Evolutionary conservation across 2,329 filamentous ascomycete genomes (phyloP), one percentile per base, ranked within the genome.

Genomic region (Venturia oleaginea): DNA sequence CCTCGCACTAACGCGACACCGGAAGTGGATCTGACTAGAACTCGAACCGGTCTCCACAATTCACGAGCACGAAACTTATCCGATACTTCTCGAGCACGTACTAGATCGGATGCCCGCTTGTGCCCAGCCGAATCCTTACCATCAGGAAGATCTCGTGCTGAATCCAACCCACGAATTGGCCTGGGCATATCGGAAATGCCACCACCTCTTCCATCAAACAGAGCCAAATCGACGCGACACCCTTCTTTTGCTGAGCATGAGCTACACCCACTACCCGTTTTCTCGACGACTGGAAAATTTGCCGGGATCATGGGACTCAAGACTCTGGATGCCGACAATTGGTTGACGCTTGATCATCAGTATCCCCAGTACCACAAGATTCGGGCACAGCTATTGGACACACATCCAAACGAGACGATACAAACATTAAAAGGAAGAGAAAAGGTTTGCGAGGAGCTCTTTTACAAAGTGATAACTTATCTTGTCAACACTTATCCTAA

Each of bases 291-390:
- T 34, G 51, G 51, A 27, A 37, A 27, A 6, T 60, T 60, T 7
- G 24, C 22, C 11, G 37, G 59, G 7, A 43, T 22, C 6, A 60
- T 60, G 59, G 59, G 59, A 8, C n/a, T 24, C 59, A 60, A 60
- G 34, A 38, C 42, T 24, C 61, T 62, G 10, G 61, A 62, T 37
- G 24, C 17, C 11, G 42, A 19, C 5, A 62, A 48, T 15, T 62
- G 61, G 61, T 32, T 62, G n/a, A 46, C 43, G 5, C n/a, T 62
- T 17, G 61, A 62, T 34, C n/a, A 54, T 10, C 37, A 34, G 19
- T 62, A 48, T 22, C 22, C 34, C 32, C n/a, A 10, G 11, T 62
- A 48, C 34, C 61, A 46, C 22, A 46, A 38, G 30, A 46, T 38
- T 24, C 61, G 61, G 19, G 15, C n/a, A 2, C 38, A 54, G 11